phyloP scores from a whole-genome alignment of 495 filamentous ascomycete species.

The Penicillium pancosmium region DNA sequence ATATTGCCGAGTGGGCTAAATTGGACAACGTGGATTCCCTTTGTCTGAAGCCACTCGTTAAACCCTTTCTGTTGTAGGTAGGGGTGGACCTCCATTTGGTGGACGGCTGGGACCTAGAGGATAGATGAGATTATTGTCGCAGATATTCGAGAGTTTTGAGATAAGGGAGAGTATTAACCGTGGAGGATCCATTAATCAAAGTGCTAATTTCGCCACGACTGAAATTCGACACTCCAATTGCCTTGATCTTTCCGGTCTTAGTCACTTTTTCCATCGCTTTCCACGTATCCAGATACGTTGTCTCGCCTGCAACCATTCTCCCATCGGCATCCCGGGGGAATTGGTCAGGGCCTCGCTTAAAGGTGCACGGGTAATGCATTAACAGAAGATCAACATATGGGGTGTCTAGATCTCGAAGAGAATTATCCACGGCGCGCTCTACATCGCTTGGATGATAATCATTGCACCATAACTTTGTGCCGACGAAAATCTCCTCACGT shows the following conservation, averaged over 20 bases:
- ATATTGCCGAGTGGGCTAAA: constrained; percentile 71
- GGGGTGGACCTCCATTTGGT: constrained; percentile 65
- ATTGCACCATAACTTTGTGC: constrained; percentile 68
- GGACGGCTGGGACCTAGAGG: constrained; percentile 65
- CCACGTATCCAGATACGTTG: constrained; percentile 49
- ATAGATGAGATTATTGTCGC: constrained; percentile 48
- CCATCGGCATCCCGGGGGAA: constrained; percentile 44
- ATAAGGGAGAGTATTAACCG: neutral
- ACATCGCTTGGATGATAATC: constrained; percentile 64
- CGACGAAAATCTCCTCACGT: constrained; percentile 28
- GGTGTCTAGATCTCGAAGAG: constrained; percentile 59
- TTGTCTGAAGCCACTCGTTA: constrained; percentile 48
- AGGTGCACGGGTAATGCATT: constrained; percentile 65
- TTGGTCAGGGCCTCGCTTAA: constrained; percentile 32
- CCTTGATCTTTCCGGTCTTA: constrained; percentile 55
- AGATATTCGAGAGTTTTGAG: neutral
- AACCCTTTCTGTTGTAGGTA: constrained; percentile 63
- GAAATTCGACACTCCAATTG: constrained; percentile 80
- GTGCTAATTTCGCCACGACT: neutral
- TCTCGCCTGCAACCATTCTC: constrained; percentile 34
- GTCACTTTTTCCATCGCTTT: constrained; percentile 63
- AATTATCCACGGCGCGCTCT: constrained; percentile 55
- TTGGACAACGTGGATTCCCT: constrained; percentile 61
- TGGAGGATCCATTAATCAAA: constrained; percentile 43
- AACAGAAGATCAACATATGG: constrained; percentile 70